Evolutionary conservation across 352 stramenopile species (phyloP).

Genomic region (Aphanomyces cochlioides): DNA sequence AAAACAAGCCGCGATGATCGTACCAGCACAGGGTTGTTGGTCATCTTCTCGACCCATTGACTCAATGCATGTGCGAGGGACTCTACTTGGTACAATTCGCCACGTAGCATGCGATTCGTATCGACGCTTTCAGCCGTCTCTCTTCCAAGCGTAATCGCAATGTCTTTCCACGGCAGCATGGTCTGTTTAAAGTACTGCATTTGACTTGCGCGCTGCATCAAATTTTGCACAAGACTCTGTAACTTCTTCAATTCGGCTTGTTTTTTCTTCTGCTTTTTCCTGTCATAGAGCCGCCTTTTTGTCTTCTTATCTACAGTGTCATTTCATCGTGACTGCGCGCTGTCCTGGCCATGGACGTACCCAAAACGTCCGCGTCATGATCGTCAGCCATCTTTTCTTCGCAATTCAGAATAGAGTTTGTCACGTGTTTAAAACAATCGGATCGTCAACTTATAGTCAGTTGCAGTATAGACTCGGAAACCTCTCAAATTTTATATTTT

Average conservation of each 20-base stretch:
- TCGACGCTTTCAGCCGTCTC: slow-evolving; percentile 1
- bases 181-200: slow-evolving; percentile 18
- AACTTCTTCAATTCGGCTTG: slow-evolving; percentile 8
- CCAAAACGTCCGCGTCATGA: not conserved
- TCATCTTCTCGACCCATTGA: slow-evolving; percentile 13
- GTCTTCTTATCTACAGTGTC: slow-evolving; percentile 24
- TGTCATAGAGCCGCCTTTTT: slow-evolving; percentile 16
- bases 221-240: not conserved
- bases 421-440: slow-evolving; percentile 1
- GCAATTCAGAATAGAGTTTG: not conserved
- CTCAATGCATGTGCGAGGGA: slow-evolving; percentile 1
- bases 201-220: not conserved
- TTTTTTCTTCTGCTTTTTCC: slow-evolving; percentile 24
- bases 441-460: too few species aligned
- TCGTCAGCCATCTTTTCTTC: not conserved
- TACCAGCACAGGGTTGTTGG: not conserved
- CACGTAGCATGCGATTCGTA: slow-evolving; percentile 1
- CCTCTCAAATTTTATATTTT: too few species aligned
- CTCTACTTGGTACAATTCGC: slow-evolving; percentile 13
- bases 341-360: not conserved
- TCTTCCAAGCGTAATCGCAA: slow-evolving; percentile 7
- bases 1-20: not conserved
- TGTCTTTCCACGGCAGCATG: slow-evolving; percentile 24
- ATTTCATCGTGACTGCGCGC: not conserved
- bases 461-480: too few species aligned